These are phyloP conservation scores for Hibiscus tridactylites DNA, from an alignment of 345 rosid species.

Conservation along the genomic window DNA sequence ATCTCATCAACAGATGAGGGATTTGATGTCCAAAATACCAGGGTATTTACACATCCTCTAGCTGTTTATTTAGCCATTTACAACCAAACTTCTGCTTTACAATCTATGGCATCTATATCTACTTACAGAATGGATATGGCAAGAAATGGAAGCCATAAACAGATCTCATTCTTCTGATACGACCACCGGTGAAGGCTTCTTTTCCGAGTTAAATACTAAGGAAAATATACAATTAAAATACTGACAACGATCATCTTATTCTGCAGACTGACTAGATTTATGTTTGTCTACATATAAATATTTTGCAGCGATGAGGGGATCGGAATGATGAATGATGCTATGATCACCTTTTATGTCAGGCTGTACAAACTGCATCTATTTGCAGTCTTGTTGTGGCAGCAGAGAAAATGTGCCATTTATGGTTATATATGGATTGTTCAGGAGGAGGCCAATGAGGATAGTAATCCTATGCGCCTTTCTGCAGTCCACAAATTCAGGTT, in stretches of 20 bases:
- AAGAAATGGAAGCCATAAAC: not conserved
- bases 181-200: not conserved
- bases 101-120: not conserved
- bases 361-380: conserved; percentile 24
- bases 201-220: not conserved
- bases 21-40: not conserved
- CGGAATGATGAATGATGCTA: conserved; percentile 7
- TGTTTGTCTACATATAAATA: conserved; percentile 23
- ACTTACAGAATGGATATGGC: not conserved
- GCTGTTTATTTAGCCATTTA: conserved; percentile 10
- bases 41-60: not conserved
- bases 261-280: conserved; percentile 6
- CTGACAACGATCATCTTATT: conserved; percentile 18
- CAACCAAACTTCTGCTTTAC: conserved; percentile 12
- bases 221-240: conserved; percentile 11
- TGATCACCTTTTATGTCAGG: conserved; percentile 19
- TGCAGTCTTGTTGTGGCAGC: conserved; percentile 4
- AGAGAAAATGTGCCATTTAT: conserved; percentile 10
- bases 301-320: not conserved
- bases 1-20: not conserved
- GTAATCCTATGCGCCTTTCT: conserved; percentile 75
- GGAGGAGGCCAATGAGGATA: conserved; percentile 33
- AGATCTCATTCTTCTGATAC: conserved; percentile 1
- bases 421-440: conserved; percentile 3
- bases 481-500: conserved; percentile 16